Evolutionary conservation across 352 stramenopile genomes (phyloP), one percentile per base, ranked within the genome.

Genomic region (Phytophthora citricola): DNA sequence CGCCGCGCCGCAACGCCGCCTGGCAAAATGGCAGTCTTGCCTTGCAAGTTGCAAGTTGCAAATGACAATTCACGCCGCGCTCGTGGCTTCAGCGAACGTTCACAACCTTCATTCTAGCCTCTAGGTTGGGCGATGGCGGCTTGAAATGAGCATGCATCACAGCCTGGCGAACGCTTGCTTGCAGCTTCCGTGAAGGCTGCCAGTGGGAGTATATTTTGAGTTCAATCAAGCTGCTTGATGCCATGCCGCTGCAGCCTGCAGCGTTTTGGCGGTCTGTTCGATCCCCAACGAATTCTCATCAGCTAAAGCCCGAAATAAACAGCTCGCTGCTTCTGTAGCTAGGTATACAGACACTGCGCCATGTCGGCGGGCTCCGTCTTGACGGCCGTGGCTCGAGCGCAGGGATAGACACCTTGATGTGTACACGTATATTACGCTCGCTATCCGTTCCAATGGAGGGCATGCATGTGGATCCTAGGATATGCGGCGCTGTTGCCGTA

Each of bases 121-220:
- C 24, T 26, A 26, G 24, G 24, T 26, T 26, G 2, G 24, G 24
- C 24, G 24, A 26, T 26, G 24, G 24, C 24, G 24, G 44, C 8
- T 63, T 54, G 39, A 58, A 56, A 50, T 49, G n/a, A 17, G 39
- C 34, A n/a, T 52, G 31, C 48, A 56, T 57, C 47, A 43, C 41
- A 56, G 20, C n/a, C 58, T 64, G 40, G 32, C 45, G 65, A 62
- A 62, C 32, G 47, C 47, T 60, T 69, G 52, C 59, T 24, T 14
- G 51, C 52, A 26, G 27, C 58, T 68, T 72, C 58, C 11, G 8
- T 72, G 57, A 66, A 61, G 22, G 31, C 57, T 66, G 50, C 51
- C 20, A 5, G 41, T 5, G n/a, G 24, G 0, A 14, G 36, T 3
- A 52, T 56, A 53, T 44, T 55, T 65, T 34, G 55, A 47, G 46